A percentile compares a stretch with the other conserved stretches of the same genome.
phyloP scores from a whole-genome alignment of 805 yeast genomes.

The Barnettozyma pratensis region DNA sequence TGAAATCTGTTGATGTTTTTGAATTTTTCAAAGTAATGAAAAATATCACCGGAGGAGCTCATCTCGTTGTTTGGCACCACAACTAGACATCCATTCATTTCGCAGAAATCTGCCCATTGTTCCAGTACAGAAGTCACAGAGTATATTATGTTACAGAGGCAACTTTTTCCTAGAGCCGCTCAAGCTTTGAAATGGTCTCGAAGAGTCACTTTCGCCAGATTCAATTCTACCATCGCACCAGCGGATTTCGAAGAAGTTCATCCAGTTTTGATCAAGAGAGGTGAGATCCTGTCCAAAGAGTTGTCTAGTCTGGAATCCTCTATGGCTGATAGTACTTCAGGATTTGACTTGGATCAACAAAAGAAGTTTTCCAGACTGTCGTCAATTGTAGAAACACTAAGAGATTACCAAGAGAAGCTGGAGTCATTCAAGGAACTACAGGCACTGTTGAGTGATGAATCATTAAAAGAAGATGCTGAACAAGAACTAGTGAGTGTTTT shows the following conservation, averaged over 20 bases:
- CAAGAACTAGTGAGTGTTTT: conserved; percentile 45
- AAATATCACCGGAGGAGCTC: too few species aligned
- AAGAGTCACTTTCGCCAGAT: too few species aligned
- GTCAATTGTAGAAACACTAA: conserved; percentile 36
- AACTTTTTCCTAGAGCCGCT: too few species aligned
- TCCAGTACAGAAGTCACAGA: too few species aligned
- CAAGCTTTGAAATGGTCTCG: too few species aligned
- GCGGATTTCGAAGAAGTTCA: conserved; percentile 33
- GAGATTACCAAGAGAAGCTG: conserved; percentile 31
- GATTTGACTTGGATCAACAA: conserved; percentile 43
- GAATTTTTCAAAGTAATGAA: too few species aligned
- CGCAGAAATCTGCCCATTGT: background rate
- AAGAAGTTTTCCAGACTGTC: conserved; percentile 43
- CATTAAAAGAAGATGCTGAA: conserved; percentile 54
- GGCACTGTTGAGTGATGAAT: conserved; percentile 40
- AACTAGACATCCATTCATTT: background rate
- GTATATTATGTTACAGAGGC: too few species aligned
- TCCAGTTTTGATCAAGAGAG: conserved; percentile 46
- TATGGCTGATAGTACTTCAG: conserved; percentile 34
- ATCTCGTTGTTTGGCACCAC: too few species aligned
- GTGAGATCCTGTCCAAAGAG: conserved; percentile 38
- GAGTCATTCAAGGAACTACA: conserved; percentile 34
- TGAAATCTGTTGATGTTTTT: background rate
- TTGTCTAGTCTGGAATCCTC: conserved; percentile 34
- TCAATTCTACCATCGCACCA: too few species aligned